Conservation (phyloP, 2,329 filamentous ascomycete genomes). For the Trichoderma koningii region DNA sequence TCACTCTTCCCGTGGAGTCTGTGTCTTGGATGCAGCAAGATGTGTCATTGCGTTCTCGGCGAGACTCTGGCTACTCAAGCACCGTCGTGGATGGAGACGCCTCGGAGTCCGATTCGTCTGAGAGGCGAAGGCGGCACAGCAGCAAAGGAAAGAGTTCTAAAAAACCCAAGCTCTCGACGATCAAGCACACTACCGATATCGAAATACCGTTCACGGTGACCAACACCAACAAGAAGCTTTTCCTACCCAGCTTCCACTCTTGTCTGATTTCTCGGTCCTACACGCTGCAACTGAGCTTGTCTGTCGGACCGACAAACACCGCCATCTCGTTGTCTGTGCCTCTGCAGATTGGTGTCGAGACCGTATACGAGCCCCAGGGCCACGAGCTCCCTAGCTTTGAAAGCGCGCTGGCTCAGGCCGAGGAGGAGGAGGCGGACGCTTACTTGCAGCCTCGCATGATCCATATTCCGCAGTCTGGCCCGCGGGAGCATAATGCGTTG, state of each 20-base stretch:
- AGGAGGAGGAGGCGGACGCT: conserved; percentile 49
- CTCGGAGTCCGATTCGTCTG: conserved; percentile 41
- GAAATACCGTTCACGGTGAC: conserved; percentile 54
- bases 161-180: conserved; percentile 33
- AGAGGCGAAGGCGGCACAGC: conserved; percentile 27
- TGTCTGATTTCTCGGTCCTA: conserved; percentile 61
- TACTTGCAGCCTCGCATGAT: conserved; percentile 47
- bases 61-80: conserved; percentile 58
- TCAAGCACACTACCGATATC: conserved; percentile 47
- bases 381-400: conserved; percentile 54
- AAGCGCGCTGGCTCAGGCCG: conserved; percentile 45
- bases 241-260: conserved; percentile 60
- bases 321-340: conserved; percentile 51
- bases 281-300: conserved; percentile 51
- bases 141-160: conserved; percentile 33
- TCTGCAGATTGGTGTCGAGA: conserved; percentile 54
- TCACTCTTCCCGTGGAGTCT: conserved; percentile 40
- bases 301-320: conserved; percentile 46
- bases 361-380: conserved; percentile 37
- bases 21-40: conserved; percentile 47
- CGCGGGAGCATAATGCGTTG: conserved; percentile 41
- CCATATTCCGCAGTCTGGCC: conserved; percentile 39
- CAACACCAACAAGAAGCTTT: conserved; percentile 50
- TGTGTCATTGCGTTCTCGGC: conserved; percentile 42
- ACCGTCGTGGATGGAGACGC: conserved; percentile 42